Evolutionary conservation across 164 flowering plant species (phyloP).

Genomic region (Vitis rotundifolia): DNA sequence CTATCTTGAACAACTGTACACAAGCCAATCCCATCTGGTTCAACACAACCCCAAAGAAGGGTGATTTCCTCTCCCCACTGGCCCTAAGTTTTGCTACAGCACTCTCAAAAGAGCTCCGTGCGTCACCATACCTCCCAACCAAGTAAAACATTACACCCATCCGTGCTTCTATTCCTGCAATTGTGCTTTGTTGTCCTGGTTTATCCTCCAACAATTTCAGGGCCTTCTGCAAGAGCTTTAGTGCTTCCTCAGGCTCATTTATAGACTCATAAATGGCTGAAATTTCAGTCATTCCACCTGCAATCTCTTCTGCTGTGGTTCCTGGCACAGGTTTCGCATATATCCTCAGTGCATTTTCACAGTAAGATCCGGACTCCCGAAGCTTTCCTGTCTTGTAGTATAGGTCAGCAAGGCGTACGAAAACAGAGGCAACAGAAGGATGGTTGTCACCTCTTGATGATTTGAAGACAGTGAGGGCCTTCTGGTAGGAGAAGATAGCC

Average conservation of each 20-base stretch:
- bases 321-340: constrained; percentile 95
- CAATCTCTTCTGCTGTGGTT: constrained; percentile 87
- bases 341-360: constrained; percentile 90
- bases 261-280: constrained; percentile 89
- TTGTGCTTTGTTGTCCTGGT: constrained; percentile 84
- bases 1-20: constrained; percentile 87
- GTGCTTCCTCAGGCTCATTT: constrained; percentile 90
- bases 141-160: constrained; percentile 93
- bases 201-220: constrained; percentile 84
- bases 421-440: constrained; percentile 88
- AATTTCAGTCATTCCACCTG: constrained; percentile 82
- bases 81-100: constrained; percentile 84
- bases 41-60: constrained; percentile 90
- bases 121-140: constrained; percentile 78
- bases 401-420: constrained; percentile 87
- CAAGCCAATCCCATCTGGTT: constrained; percentile 98
- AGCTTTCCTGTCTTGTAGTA: constrained; percentile 92
- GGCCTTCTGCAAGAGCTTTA: constrained; percentile 87
- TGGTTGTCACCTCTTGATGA: constrained; percentile 89
- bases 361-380: constrained; percentile 88
- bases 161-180: constrained; percentile 96
- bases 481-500: constrained; percentile 96
- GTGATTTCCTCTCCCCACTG: constrained; percentile 90
- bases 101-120: constrained; percentile 73
- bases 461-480: constrained; percentile 96